Evolutionary conservation across 306 rosid genomes (phyloP).

Genomic region (Carpinus viminea): DNA sequence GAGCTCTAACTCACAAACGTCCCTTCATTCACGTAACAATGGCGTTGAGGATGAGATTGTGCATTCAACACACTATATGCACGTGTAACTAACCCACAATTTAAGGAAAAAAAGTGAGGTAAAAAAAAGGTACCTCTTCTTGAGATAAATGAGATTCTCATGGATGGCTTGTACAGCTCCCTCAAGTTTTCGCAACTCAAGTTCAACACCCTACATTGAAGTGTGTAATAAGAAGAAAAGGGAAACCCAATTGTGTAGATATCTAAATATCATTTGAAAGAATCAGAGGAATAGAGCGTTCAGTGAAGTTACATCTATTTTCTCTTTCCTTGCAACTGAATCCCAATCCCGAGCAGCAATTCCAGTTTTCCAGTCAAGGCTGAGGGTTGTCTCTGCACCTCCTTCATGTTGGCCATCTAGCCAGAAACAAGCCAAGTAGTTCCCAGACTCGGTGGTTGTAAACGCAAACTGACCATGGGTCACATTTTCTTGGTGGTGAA

Average conservation of each 20-base stretch:
- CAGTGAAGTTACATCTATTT: constrained; percentile 41
- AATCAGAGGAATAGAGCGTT: background rate
- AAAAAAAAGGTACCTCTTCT: constrained; percentile 34
- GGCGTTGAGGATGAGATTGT: background rate
- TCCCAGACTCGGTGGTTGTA: constrained; percentile 51
- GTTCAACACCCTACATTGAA: constrained; percentile 52
- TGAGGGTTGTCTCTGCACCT: constrained; percentile 27
- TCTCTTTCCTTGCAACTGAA: constrained; percentile 54
- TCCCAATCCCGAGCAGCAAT: constrained; percentile 58
- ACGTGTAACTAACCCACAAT: background rate
- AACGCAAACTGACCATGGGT: constrained; percentile 67
- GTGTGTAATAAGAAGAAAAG: background rate
- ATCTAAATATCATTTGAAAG: background rate
- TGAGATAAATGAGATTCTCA: constrained; percentile 47
- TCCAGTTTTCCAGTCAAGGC: constrained; percentile 66
- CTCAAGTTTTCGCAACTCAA: constrained; percentile 57
- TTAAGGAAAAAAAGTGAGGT: constrained; percentile 5
- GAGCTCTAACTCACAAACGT: background rate
- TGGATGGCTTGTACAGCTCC: constrained; percentile 59
- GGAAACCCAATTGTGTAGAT: background rate
- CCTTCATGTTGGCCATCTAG: constrained; percentile 28
- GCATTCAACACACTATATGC: background rate
- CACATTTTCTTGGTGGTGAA: constrained; percentile 56
- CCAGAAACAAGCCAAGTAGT: constrained; percentile 60
- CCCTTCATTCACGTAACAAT: background rate